Base-by-base conservation (phyloP, 768 basidiomycete species). In the Rubroboletus satanas region DNA sequence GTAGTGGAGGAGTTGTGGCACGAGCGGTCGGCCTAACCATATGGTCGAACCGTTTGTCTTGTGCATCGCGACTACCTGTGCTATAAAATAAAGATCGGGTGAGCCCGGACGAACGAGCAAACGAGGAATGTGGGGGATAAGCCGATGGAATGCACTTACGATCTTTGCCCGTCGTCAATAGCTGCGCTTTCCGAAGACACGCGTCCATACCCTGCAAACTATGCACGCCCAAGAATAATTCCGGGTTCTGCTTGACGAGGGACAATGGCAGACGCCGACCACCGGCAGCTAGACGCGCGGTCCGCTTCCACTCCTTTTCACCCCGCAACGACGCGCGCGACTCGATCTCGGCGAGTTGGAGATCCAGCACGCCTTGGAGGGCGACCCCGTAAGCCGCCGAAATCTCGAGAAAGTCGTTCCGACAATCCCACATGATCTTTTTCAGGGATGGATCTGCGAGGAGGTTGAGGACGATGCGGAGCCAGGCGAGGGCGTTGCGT, bases 391-490 rank as follows among this genome's bases (percentile, higher is more conserved):
- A 73, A 1, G 57, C 45, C 17, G 64, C 49, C 9, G 29, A 57
- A 4, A 78, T 62, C 55, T 77, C 76, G 33, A 71, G 60, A 60
- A 62, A 74, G 59, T 77, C 77, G 61, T 71, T 71, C 2, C 76
- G 67, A 11, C 75, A 75, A 57, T 78, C 77, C 70, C 73, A 78
- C 56, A 75, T 71, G 55, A 78, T 57, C 59, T 77, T 78, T 31
- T 66, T 63, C 35, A 75, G 57, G 2, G 44, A 32, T 12, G 64
- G 59, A 36, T 70, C 62, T 23, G 56, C 58, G 46, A 78, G 68
- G 14, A 75, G 55, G 17, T 55, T 47, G 7, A 68, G 51, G 14
- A 77, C 54, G 17, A 53, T 55, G 2, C 61, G 53, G 18, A 75
- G 60, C 45, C 58, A 57, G 0, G 60, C 31, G 46, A 61, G 41